These are phyloP conservation scores for Vitis vinifera DNA, from an alignment of 164 flowering plant genomes.

Conservation along the genomic window DNA sequence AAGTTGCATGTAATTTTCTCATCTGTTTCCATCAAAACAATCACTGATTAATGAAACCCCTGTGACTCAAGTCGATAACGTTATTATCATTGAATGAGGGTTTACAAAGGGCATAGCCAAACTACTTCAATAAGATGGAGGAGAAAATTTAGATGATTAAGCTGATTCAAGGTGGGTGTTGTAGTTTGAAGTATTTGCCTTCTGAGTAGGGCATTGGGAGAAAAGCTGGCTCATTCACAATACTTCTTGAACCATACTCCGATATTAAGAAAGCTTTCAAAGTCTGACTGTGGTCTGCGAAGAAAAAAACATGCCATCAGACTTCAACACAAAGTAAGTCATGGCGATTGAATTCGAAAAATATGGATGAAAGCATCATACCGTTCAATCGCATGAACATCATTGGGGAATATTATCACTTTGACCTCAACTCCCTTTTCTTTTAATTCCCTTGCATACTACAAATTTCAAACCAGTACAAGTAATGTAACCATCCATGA, in stretches of 20 bases:
- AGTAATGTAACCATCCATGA: neutral
- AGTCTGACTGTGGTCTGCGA: constrained; percentile 92
- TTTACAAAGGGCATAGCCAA: too few species aligned
- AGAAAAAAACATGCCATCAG: constrained; percentile 11
- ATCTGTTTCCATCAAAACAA: too few species aligned
- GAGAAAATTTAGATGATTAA: neutral
- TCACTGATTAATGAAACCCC: too few species aligned
- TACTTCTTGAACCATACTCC: constrained; percentile 95
- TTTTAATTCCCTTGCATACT: constrained; percentile 88
- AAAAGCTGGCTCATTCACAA: constrained; percentile 42
- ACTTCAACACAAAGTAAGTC: neutral
- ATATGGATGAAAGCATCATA: constrained; percentile 12
- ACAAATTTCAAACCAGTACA: constrained; percentile 7
- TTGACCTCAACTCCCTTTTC: constrained; percentile 74
- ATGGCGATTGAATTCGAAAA: neutral
- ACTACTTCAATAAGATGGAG: too few species aligned
- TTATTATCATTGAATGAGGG: too few species aligned
- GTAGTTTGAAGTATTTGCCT: constrained; percentile 3
- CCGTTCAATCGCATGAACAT: constrained; percentile 73
- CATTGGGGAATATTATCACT: constrained; percentile 76
- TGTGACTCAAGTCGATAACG: too few species aligned
- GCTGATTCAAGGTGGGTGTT: neutral
- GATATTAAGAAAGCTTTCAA: constrained; percentile 86
- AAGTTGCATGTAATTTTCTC: too few species aligned
- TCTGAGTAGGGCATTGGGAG: neutral